Evolutionary conservation across 176 grass and related monocot genomes (phyloP), one percentile per base, ranked within the genome.

Genomic region (Zizania latifolia): DNA sequence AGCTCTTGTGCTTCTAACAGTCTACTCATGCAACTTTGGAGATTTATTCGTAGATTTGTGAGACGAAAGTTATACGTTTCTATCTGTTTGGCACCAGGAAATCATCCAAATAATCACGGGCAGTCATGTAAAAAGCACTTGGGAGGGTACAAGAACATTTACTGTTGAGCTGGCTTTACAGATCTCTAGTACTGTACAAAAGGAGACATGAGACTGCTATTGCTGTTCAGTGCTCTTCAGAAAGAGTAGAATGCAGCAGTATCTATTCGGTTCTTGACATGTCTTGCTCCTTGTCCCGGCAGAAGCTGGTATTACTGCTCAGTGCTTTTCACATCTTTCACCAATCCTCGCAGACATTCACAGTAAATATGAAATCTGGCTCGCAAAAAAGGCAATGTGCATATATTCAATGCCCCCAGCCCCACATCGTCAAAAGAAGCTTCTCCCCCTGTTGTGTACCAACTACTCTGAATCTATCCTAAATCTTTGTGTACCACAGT

Each of bases 401-500:
- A 61, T 48, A 82, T 72, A 62, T 65, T 82, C 35, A 4, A 74
- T 36, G 37, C 43, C 15, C 32, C 51, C 43, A 77, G 28, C 72
- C 57, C 12, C 34, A 59, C 34, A 81, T 43, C 60, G 54, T 82
- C 5, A 57, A 70, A 60, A 77, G 41, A 77, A 70, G 36, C 44
- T 63, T n/a, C n/a, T n/a, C n/a, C n/a, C n/a, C n/a, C n/a, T n/a
- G n/a, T n/a, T n/a, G n/a, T 69, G 59, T 44, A 59, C 56, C 81
- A 82, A 78, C 59, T 92, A 92, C 65, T 85, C 78, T 46, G 75
- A 84, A 86, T 84, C 81, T 61, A 81, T 86, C 65, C 82, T 85
- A 70, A 77, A 92, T 68, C 67, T 72, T n/a, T 84, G 77, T 65
- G 75, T 57, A 77, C 79, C 71, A 55, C 84, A 75, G 43, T 83